Percentiles rank a stretch among this genome's conserved stretches.
Evolutionary conservation across 2,329 filamentous ascomycete species (phyloP).

Genomic region (Madurella fahalii): DNA sequence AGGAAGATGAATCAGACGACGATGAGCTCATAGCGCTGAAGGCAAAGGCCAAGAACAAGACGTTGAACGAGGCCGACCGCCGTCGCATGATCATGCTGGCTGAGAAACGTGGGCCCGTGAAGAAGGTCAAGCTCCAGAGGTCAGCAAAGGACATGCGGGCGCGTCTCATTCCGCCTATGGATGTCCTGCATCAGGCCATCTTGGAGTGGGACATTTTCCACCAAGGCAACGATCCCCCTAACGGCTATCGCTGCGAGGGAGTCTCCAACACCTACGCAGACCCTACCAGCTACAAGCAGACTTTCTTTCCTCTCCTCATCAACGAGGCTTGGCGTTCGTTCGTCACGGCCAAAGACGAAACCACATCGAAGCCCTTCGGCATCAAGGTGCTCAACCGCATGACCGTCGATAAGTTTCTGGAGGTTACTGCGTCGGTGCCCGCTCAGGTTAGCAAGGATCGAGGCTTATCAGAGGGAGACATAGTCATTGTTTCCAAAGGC

Average conservation of each 20-base stretch:
- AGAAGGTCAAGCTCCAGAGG: constrained; percentile 74
- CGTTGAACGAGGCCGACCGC: constrained; percentile 45
- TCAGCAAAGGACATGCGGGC: constrained; percentile 93
- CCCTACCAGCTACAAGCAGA: constrained; percentile 75
- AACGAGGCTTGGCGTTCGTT: constrained; percentile 96
- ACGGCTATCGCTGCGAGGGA: constrained; percentile 64
- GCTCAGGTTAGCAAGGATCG: constrained; percentile 66
- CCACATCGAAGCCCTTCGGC: constrained; percentile 73
- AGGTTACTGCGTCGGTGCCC: constrained; percentile 81
- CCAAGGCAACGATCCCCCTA: constrained; percentile 78
- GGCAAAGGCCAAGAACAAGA: constrained; percentile 45
- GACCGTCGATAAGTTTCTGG: constrained; percentile 87
- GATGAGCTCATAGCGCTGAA: constrained; percentile 51
- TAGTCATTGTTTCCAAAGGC: constrained; percentile 77
- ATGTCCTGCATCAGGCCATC: constrained; percentile 77
- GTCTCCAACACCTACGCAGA: constrained; percentile 76
- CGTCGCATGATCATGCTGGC: constrained; percentile 46
- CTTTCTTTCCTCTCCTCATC: constrained; percentile 84
- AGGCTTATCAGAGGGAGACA: constrained; percentile 75
- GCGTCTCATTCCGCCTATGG: constrained; percentile 83
- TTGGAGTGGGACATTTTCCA: constrained; percentile 96
- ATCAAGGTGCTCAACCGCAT: constrained; percentile 84
- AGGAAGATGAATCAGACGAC: constrained; percentile 57
- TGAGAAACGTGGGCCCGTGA: constrained; percentile 66
- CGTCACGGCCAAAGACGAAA: constrained; percentile 83